A percentile compares a stretch with the other conserved stretches of the same genome.
These are phyloP conservation scores for Phytophthora pistaciae DNA, from an alignment of 352 stramenopile genomes.

Conservation along the genomic window DNA sequence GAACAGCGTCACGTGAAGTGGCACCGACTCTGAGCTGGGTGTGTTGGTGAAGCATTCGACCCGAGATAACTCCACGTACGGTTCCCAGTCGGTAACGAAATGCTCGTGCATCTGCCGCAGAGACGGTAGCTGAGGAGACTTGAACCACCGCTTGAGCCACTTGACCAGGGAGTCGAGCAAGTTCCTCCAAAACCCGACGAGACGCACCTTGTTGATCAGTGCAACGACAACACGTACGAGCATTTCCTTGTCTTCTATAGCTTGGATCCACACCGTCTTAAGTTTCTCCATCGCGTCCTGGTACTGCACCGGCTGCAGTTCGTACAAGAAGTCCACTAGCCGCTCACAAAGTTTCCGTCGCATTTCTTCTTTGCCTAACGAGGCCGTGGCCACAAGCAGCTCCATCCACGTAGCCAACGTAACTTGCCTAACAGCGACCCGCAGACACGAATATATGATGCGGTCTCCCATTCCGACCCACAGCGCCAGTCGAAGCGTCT, in stretches of 20 bases:
- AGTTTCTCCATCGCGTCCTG: constrained; percentile 42
- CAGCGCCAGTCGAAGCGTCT: constrained; percentile 47
- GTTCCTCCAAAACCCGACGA: constrained; percentile 49
- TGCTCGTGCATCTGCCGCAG: constrained; percentile 50
- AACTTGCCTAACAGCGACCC: constrained; percentile 30
- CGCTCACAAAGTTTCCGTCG: constrained; percentile 37
- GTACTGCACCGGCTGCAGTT: constrained; percentile 32
- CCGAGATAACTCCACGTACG: constrained; percentile 28
- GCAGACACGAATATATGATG: constrained; percentile 46
- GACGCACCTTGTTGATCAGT: constrained; percentile 47
- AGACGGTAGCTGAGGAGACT: constrained; percentile 30
- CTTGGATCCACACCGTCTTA: constrained; percentile 36
- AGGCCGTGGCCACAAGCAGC: constrained; percentile 35
- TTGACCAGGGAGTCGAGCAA: constrained; percentile 46
- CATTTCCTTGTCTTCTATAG: constrained; percentile 47
- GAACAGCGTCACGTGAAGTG: constrained; percentile 37
- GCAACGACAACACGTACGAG: constrained; percentile 43
- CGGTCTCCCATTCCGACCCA: constrained; percentile 52
- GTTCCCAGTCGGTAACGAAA: constrained; percentile 43
- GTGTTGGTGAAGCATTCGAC: constrained; percentile 39
- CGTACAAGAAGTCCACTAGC: constrained; percentile 45
- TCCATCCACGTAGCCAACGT: constrained; percentile 55
- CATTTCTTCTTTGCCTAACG: constrained; percentile 22
- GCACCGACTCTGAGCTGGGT: constrained; percentile 7
- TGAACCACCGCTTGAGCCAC: constrained; percentile 44